phyloP scores from a whole-genome alignment of 371 early-diverging fungal genomes.

The Lichtheimia corymbifera region DNA sequence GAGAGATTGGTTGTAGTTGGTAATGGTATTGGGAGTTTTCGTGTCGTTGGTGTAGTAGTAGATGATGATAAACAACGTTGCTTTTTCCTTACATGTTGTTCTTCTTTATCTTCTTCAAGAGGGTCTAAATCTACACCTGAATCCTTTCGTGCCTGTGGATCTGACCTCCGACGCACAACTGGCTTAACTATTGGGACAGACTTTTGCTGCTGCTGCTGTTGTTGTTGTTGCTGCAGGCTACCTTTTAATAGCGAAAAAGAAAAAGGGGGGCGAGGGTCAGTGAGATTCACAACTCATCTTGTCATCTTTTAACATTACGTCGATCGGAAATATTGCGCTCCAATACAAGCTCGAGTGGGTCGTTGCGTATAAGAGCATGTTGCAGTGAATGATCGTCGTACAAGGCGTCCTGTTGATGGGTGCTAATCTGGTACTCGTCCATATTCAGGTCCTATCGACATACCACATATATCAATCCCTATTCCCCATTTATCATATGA shows the following conservation, averaged over 20 bases:
- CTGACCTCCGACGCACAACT: slow-evolving; percentile 13
- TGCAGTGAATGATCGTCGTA: slow-evolving; percentile 22
- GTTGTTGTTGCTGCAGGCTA: neutral
- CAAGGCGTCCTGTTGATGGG: slow-evolving; percentile 7
- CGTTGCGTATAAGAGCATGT: slow-evolving; percentile 15
- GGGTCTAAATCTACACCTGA: slow-evolving; percentile 27
- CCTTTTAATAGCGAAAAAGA: neutral
- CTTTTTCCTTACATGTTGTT: slow-evolving; percentile 31
- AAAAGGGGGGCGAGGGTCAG: neutral
- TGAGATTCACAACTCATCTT: slow-evolving; percentile 13
- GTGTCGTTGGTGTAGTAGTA: no score
- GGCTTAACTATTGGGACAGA: slow-evolving; percentile 21
- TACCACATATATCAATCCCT: neutral
- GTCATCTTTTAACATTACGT: neutral
- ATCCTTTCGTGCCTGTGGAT: slow-evolving; percentile 22
- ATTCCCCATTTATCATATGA: neutral
- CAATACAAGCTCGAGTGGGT: neutral
- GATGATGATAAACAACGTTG: slow-evolving; percentile 30
- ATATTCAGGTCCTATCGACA: slow-evolving; percentile 2
- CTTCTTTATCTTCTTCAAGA: slow-evolving; percentile 5
- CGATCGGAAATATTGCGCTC: slow-evolving; percentile 8
- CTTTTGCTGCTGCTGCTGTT: neutral
- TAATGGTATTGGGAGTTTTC: slow-evolving; percentile 22
- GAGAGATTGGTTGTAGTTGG: slow-evolving; percentile 24
- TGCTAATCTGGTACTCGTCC: slow-evolving; percentile 19